These are phyloP conservation scores for Fusarium sp. DNA, from an alignment of 2,329 filamentous ascomycete species.

Conservation along the genomic window DNA sequence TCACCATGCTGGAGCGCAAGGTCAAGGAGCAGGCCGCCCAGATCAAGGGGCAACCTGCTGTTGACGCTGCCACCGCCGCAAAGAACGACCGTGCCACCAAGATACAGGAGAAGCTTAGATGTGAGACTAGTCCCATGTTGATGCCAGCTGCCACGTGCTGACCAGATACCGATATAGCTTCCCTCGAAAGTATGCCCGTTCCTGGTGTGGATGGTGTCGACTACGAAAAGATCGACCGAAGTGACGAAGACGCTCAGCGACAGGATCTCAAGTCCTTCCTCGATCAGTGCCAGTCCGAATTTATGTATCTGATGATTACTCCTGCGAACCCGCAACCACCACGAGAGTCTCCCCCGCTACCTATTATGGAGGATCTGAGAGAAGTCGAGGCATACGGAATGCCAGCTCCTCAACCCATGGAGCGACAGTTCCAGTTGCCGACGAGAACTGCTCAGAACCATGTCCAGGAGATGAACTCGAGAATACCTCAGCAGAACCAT, in stretches of 20 bases:
- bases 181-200: slow-evolving; percentile 56
- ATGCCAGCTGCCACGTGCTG: slow-evolving; percentile 14
- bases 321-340: slow-evolving; percentile 74
- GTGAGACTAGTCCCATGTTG: slow-evolving; percentile 51
- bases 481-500: slow-evolving; percentile 69
- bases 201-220: slow-evolving; percentile 61
- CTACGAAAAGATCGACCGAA: slow-evolving; percentile 54
- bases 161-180: slow-evolving; percentile 48
- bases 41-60: slow-evolving; percentile 61
- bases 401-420: slow-evolving; percentile 56
- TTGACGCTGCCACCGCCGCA: slow-evolving; percentile 56
- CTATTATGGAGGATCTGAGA: slow-evolving; percentile 69
- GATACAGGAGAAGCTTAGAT: slow-evolving; percentile 67
- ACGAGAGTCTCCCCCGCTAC: slow-evolving; percentile 70
- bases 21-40: slow-evolving; percentile 85
- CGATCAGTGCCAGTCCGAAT: slow-evolving; percentile 74
- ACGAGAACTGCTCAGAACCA: slow-evolving; percentile 66
- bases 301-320: slow-evolving; percentile 76
- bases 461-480: slow-evolving; percentile 63
- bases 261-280: slow-evolving; percentile 70
- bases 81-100: slow-evolving; percentile 66
- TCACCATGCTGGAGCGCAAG: slow-evolving; percentile 88
- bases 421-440: slow-evolving; percentile 55
- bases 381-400: slow-evolving; percentile 65
- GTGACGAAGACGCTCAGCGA: slow-evolving; percentile 63